Evolutionary conservation across 2,329 filamentous ascomycete species (phyloP).

Genomic region (Huntiella moniliformis): DNA sequence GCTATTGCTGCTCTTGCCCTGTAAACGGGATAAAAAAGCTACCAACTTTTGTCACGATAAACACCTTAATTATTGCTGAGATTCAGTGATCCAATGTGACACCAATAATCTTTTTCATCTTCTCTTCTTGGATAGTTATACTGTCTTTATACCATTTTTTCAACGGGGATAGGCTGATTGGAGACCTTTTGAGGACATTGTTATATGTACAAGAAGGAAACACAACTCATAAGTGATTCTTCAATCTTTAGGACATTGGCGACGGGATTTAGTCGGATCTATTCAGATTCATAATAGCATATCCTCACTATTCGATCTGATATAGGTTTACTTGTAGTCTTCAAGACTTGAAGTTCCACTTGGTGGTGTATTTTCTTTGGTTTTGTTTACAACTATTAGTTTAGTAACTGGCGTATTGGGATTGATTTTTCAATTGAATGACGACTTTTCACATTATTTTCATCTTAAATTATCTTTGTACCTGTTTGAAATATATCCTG

Average conservation of each 20-base stretch:
- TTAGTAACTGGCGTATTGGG: not conserved
- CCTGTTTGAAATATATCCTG: not conserved
- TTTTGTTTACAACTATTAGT: not conserved
- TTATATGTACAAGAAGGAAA: not conserved
- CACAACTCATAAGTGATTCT: not conserved
- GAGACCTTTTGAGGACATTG: slow-evolving; percentile 10
- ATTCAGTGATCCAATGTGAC: not conserved
- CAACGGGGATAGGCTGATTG: slow-evolving; percentile 11
- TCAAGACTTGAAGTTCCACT: not conserved
- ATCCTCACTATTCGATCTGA: slow-evolving; percentile 10
- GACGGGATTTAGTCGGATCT: no score
- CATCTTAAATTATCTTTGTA: not conserved
- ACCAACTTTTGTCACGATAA: no score
- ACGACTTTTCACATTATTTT: slow-evolving; percentile 5
- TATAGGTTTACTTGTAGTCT: slow-evolving; percentile 3
- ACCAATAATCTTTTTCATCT: slow-evolving; percentile 1
- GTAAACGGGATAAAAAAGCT: slow-evolving; percentile 4
- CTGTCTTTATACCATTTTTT: slow-evolving; percentile 11
- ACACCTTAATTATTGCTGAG: no score
- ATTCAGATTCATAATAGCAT: slow-evolving; percentile 3
- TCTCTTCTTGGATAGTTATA: slow-evolving; percentile 1
- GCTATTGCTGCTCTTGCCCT: slow-evolving; percentile 11
- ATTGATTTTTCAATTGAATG: slow-evolving; percentile 11
- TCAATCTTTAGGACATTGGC: no score
- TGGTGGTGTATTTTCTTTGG: not conserved